phyloP scores from a whole-genome alignment of 345 rosid genomes.

The Acer yangbiense region DNA sequence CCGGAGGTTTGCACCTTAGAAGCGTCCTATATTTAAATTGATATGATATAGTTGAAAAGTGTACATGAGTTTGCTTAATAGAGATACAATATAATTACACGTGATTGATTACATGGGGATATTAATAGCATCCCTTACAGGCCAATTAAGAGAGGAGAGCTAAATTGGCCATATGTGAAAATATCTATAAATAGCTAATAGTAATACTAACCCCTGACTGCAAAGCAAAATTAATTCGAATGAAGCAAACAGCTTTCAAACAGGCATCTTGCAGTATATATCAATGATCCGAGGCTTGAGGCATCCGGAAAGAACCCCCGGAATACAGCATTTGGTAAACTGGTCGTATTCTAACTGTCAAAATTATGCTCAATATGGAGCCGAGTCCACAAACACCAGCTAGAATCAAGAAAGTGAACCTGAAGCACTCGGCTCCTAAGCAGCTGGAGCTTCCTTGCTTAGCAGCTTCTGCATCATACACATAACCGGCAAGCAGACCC shows the following conservation, averaged over 20 bases:
- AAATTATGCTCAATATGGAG: constrained; percentile 55
- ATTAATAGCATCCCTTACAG: neutral
- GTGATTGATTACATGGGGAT: too few relatives aligned
- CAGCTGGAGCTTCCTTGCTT: constrained; percentile 82
- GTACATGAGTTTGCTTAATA: neutral
- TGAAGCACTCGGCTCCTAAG: constrained; percentile 79
- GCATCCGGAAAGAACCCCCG: constrained; percentile 73
- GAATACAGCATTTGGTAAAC: constrained; percentile 89
- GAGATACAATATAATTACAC: neutral
- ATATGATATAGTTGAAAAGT: neutral
- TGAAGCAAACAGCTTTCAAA: too few relatives aligned
- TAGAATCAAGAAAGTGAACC: constrained; percentile 71
- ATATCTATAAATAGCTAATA: too few relatives aligned
- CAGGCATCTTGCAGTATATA: too few relatives aligned
- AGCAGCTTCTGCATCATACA: constrained; percentile 82
- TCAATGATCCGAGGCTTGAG: constrained; percentile 34
- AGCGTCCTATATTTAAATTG: too few relatives aligned
- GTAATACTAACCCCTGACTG: too few relatives aligned
- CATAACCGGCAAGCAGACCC: constrained; percentile 71
- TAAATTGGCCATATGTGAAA: too few relatives aligned
- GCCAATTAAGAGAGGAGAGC: neutral
- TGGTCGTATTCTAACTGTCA: constrained; percentile 77
- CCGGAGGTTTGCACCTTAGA: too few relatives aligned
- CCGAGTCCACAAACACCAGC: constrained; percentile 80
- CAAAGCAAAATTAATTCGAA: too few relatives aligned